phyloP scores from a whole-genome alignment of 2,329 filamentous ascomycete species.

The Colletotrichum lupini region DNA sequence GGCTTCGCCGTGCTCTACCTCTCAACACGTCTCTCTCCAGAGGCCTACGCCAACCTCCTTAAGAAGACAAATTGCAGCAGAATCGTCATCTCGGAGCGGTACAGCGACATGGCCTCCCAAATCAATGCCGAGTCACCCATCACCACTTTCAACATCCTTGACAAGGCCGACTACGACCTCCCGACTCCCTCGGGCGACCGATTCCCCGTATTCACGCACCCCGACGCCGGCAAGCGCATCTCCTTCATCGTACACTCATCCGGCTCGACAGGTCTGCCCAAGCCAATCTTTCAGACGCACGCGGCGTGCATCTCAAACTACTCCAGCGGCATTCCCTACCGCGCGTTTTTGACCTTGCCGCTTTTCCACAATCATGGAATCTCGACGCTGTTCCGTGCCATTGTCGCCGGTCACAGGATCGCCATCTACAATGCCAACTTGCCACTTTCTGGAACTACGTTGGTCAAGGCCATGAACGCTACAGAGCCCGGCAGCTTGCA shows the following conservation, averaged over 20 bases:
- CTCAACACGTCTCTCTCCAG: slow-evolving; percentile 62
- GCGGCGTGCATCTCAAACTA: slow-evolving; percentile 57
- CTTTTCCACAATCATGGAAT: slow-evolving; percentile 65
- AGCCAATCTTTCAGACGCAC: slow-evolving; percentile 66
- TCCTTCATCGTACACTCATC: slow-evolving; percentile 49
- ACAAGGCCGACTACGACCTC: slow-evolving; percentile 33
- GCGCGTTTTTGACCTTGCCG: slow-evolving; percentile 58
- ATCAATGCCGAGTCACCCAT: slow-evolving; percentile 41
- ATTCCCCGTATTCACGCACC: slow-evolving; percentile 35
- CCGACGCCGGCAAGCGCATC: slow-evolving; percentile 35
- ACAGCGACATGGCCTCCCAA: slow-evolving; percentile 21
- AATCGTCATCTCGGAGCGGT: slow-evolving; percentile 35
- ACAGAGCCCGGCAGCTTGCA: slow-evolving; percentile 61
- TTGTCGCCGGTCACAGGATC: slow-evolving; percentile 57
- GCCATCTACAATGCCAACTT: slow-evolving; percentile 60
- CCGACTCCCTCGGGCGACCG: slow-evolving; percentile 21
- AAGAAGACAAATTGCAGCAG: slow-evolving; percentile 51
- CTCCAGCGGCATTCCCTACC: slow-evolving; percentile 53
- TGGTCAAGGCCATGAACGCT: slow-evolving; percentile 52
- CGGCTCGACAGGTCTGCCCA: slow-evolving; percentile 66
- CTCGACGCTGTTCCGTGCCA: slow-evolving; percentile 57
- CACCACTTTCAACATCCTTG: slow-evolving; percentile 38
- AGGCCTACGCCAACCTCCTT: slow-evolving; percentile 60
- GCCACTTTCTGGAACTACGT: slow-evolving; percentile 57
- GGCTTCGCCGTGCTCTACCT: slow-evolving; percentile 65